phyloP scores from a whole-genome alignment of 257 asterid genomes.

The Plantago elongata region DNA sequence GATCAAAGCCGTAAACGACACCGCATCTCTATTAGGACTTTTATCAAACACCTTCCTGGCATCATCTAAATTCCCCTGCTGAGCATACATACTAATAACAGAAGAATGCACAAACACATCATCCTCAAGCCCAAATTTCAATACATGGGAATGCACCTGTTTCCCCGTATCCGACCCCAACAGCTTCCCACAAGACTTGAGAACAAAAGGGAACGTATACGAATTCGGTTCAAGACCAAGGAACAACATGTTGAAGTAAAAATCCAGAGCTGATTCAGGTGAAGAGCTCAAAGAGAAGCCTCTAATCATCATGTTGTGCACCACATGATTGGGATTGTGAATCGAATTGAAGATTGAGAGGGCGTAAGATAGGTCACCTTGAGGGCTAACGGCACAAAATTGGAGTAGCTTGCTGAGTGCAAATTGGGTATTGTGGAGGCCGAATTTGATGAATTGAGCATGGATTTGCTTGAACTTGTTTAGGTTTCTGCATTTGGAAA shows the following conservation, averaged over 20 bases:
- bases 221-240: constrained; percentile 36
- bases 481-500: constrained; percentile 34
- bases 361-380: constrained; percentile 38
- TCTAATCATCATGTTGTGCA: constrained; percentile 41
- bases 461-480: constrained; percentile 31
- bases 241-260: constrained; percentile 31
- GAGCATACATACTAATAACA: constrained; percentile 43
- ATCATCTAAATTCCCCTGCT: constrained; percentile 30
- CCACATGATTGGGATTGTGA: constrained; percentile 34
- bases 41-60: constrained; percentile 40
- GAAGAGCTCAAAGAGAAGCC: constrained; percentile 33
- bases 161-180: constrained; percentile 16
- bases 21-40: constrained; percentile 34
- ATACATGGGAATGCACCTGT: constrained; percentile 39
- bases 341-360: constrained; percentile 35
- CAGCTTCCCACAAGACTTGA: constrained; percentile 35
- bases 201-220: constrained; percentile 45
- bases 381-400: constrained; percentile 41
- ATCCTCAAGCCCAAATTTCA: constrained; percentile 36
- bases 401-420: constrained; percentile 38
- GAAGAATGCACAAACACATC: constrained; percentile 39
- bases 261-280: constrained; percentile 26
- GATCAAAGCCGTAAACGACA: constrained; percentile 43
- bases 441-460: constrained; percentile 38
- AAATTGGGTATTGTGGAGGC: constrained; percentile 49